phyloP scores from a whole-genome alignment of 2,329 filamentous ascomycete genomes.

The Colletotrichum trifolii region DNA sequence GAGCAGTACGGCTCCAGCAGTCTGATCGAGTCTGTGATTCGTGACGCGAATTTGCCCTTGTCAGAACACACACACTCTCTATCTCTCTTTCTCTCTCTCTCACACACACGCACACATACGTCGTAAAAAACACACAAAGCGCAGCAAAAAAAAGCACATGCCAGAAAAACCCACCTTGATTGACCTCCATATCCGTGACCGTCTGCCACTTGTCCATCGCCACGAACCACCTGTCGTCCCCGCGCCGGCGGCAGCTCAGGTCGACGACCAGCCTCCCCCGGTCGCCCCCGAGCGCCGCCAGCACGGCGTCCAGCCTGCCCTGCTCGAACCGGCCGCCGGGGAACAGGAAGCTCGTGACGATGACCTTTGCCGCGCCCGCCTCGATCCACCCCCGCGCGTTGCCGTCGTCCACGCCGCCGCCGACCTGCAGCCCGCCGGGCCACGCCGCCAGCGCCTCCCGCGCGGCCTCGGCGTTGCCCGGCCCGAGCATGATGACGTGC shows the following conservation, averaged over 20 bases:
- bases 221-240: constrained; percentile 85
- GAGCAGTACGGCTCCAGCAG: constrained; percentile 90
- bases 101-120: neutral
- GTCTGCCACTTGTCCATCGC: constrained; percentile 99
- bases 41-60: neutral
- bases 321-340: constrained; percentile 85
- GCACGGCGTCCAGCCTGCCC: constrained; percentile 77
- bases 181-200: constrained; percentile 95
- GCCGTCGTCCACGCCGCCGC: constrained; percentile 88
- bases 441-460: constrained; percentile 81
- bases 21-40: constrained; percentile 77
- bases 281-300: constrained; percentile 78
- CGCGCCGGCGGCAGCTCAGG: constrained; percentile 85
- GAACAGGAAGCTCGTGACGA: constrained; percentile 96
- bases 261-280: constrained; percentile 90
- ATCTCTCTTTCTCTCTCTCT: neutral
- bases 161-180: constrained; percentile 73
- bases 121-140: neutral
- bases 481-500: constrained; percentile 96
- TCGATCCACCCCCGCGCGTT: constrained; percentile 91
- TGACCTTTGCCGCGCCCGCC: constrained; percentile 91
- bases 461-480: constrained; percentile 85
- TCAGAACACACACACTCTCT: constrained; percentile 3
- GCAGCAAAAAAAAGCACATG: neutral
- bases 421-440: constrained; percentile 85